Evolutionary conservation across 148 eudicot species (phyloP), one percentile per base, ranked within the genome.

Genomic region (Chenopodium suecicum): DNA sequence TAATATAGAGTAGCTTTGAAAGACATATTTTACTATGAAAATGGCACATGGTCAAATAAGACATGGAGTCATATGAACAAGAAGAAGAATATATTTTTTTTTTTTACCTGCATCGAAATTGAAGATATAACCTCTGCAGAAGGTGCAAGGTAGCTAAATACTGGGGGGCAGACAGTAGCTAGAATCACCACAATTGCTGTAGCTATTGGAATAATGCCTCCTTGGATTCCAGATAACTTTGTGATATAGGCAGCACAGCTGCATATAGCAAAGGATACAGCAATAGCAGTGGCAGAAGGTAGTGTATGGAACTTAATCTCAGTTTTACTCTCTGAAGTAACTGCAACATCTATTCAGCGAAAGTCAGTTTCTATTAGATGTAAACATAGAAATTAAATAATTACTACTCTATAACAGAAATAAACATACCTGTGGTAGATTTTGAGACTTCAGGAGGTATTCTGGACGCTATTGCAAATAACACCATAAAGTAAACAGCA

Each of bases 381-480:
- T n/a, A 62, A 41, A 12, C 56, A 23, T 13, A 77, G 16, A 48
- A 19, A 73, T 73, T 7, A 12, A n/a, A 23, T 4, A 25, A 73
- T 70, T 14, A 70, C 4, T 41, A 37, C 72, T 31, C 66, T 20
- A 9, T 22, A 22, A 31, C 62, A 19, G 67, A 83, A 27, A 32
- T 25, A 17, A 9, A 20, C 9, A 70, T 84, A 95, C 95, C 96
- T 65, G 83, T 62, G 31, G 86, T 50, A 47, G 90, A 68, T 37
- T 85, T 75, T 77, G 89, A 82, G 72, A 81, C 67, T 88, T 93
- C 94, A 0, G 90, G 76, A 74, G 96, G 91, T 56, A 87, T 86
- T 86, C 85, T 91, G 58, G 98, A 89, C 62, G 94, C 98, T 60
- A 95, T 75, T 56, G 94, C 92, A 83, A 93, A 93, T 76, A 93